phyloP scores from a whole-genome alignment of 257 asterid genomes.

The Craterostigma plantagineum region DNA sequence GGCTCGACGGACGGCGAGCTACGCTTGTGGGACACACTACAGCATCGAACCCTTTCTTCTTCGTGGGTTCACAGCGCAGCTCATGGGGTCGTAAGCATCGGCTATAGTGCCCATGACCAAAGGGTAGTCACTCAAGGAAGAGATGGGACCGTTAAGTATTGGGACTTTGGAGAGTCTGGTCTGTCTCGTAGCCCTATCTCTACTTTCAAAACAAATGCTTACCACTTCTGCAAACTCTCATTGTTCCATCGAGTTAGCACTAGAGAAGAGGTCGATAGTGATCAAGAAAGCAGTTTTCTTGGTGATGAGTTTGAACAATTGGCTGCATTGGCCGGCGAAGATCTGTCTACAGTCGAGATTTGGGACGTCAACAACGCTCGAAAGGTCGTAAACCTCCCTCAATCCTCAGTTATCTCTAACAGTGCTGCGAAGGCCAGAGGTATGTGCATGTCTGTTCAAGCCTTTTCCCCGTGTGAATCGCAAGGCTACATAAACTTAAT shows the following conservation, averaged over 20 bases:
- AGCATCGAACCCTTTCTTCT: constrained; percentile 63
- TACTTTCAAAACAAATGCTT: constrained; percentile 50
- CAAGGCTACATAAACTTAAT: not conserved
- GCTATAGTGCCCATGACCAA: constrained; percentile 29
- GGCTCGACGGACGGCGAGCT: constrained; percentile 90
- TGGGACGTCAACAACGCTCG: constrained; percentile 57
- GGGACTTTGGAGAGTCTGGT: constrained; percentile 74
- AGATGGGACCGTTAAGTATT: constrained; percentile 44
- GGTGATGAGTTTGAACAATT: constrained; percentile 11
- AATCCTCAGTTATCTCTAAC: constrained; percentile 11
- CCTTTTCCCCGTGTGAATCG: constrained; percentile 27
- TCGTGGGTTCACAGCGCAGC: constrained; percentile 88
- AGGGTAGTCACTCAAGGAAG: constrained; percentile 65
- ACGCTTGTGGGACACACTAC: constrained; percentile 53
- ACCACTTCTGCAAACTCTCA: constrained; percentile 91
- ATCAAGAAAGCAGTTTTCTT: constrained; percentile 11
- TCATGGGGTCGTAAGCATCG: constrained; percentile 68
- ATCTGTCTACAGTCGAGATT: constrained; percentile 59
- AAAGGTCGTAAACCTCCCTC: constrained; percentile 33
- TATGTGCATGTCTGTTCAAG: constrained; percentile 76
- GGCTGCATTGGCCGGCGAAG: constrained; percentile 64
- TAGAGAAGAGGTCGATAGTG: too few relatives aligned
- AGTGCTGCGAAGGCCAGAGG: constrained; percentile 32
- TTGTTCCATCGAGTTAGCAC: too few relatives aligned
- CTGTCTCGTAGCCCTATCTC: constrained; percentile 54